Evolutionary conservation across 2,329 filamentous ascomycete species (phyloP).

Genomic region (Alternaria panax): DNA sequence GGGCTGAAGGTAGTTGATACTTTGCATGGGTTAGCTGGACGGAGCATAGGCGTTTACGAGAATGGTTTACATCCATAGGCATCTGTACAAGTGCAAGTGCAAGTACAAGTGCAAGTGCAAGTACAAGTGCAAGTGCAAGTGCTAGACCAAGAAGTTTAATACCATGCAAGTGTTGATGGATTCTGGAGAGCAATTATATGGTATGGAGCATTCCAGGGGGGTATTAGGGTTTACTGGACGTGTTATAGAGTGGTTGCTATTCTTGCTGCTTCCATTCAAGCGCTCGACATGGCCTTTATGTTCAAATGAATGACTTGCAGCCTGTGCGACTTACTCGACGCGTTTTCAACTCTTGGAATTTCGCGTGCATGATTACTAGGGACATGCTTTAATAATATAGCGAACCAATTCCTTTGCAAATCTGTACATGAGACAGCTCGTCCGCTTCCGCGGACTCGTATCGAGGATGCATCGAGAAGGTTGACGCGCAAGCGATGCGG

Average conservation of each 20-base stretch:
- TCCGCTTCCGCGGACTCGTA: background rate
- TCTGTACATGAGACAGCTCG: background rate
- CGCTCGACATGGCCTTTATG: background rate
- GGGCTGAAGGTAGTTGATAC: constrained; percentile 1
- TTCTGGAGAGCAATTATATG: background rate
- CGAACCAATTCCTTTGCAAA: background rate
- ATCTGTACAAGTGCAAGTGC: background rate
- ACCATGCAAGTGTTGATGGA: background rate
- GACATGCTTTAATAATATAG: background rate
- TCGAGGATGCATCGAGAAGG: background rate
- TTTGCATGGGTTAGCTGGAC: constrained; percentile 14
- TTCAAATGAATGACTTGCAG: background rate
- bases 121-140: background rate
- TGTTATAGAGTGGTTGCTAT: background rate
- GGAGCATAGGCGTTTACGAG: constrained; percentile 10
- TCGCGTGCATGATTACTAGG: background rate
- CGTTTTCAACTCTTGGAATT: background rate
- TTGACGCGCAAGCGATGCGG: background rate
- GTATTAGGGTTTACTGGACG: background rate
- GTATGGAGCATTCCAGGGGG: background rate
- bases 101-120: background rate
- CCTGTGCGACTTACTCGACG: background rate
- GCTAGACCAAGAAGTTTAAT: background rate
- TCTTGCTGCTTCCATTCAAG: background rate
- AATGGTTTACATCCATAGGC: background rate